Evolutionary conservation across 768 basidiomycete genomes (phyloP).

Genomic region (Lepiota brunneoincarnata): DNA sequence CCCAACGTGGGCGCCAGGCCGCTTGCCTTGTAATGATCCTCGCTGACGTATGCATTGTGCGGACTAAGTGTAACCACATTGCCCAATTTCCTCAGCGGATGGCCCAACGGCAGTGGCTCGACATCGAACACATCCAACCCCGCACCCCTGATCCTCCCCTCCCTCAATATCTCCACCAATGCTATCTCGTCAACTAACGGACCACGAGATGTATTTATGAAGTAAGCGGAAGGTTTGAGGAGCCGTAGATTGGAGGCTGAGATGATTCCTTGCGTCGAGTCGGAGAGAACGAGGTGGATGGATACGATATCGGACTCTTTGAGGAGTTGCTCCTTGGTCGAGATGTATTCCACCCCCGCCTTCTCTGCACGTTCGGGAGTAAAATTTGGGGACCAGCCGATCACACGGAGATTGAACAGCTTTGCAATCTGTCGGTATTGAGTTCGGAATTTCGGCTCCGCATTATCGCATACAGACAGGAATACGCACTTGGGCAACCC

Average conservation of each 20-base stretch:
- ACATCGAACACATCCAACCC: constrained; percentile 66
- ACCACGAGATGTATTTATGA: constrained; percentile 69
- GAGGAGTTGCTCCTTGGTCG: constrained; percentile 53
- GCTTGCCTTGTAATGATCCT: constrained; percentile 48
- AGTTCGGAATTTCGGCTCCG: not conserved
- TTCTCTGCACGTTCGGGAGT: constrained; percentile 51
- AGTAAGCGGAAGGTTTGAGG: constrained; percentile 57
- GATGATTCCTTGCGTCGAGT: constrained; percentile 47
- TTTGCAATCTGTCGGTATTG: constrained; percentile 44
- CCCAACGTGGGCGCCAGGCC: not conserved
- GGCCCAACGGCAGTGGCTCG: constrained; percentile 61
- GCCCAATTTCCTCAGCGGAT: constrained; percentile 46
- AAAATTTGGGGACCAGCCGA: constrained; percentile 66
- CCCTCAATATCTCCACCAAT: constrained; percentile 43
- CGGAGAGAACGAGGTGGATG: constrained; percentile 56
- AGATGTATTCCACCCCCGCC: constrained; percentile 47
- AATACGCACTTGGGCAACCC: constrained; percentile 42
- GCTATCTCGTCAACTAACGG: constrained; percentile 61
- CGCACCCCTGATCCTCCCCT: constrained; percentile 51
- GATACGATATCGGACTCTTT: constrained; percentile 56
- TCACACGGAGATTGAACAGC: constrained; percentile 56
- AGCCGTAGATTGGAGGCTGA: constrained; percentile 40
- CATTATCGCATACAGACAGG: not conserved
- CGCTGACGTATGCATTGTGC: constrained; percentile 57
- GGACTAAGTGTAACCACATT: constrained; percentile 57